Evolutionary conservation across 2,329 filamentous ascomycete genomes (phyloP), one percentile per base, ranked within the genome.

Genomic region (Rugonectria rugulosa): DNA sequence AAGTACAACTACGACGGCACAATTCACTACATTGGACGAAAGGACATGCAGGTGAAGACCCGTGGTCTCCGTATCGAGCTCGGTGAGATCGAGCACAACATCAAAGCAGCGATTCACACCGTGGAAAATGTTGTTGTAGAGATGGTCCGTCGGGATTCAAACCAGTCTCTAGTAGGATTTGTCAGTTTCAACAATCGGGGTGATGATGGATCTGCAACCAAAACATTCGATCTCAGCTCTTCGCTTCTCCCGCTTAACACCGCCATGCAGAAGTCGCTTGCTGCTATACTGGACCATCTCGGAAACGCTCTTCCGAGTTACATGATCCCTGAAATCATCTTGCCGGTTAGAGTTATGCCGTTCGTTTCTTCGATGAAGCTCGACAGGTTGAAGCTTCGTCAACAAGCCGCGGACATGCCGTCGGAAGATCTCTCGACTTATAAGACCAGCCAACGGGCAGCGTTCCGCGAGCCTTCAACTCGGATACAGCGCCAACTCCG

Each of bases 61-160:
- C 63, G 68, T 19, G 70, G 70, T 9, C 65, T 72, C 10, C 65
- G 71, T 4, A 46, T 73, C 26, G 71, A 73, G 53, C 47, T 65
- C 2, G 61, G 52, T 0, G 49, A 53, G 17, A 20, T 53, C 17
- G 49, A 53, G 41, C 26, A 53, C 34, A 34, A 34, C 31, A 34
- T 41, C 38, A 27, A 41, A 12, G 21, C 14, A n/a, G 19, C 38
- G 10, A 10, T 41, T 10, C 4, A 3, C 2, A 26, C 3, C n/a
- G 21, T 41, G 4, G 38, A 41, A 26, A 26, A 41, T 41, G 20
- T 23, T 5, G 20, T 41, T 7, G 20, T 26, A 10, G 38, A 23
- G n/a, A 5, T 41, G 5, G 14, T 26, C 17, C 38, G 21, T 12
- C 20, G 15, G 38, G 38, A 41, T 24, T n/a, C 20, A 12, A 41